Conservation (phyloP, 495 filamentous ascomycete genomes). For the Hyaloscypha hepaticicola region DNA sequence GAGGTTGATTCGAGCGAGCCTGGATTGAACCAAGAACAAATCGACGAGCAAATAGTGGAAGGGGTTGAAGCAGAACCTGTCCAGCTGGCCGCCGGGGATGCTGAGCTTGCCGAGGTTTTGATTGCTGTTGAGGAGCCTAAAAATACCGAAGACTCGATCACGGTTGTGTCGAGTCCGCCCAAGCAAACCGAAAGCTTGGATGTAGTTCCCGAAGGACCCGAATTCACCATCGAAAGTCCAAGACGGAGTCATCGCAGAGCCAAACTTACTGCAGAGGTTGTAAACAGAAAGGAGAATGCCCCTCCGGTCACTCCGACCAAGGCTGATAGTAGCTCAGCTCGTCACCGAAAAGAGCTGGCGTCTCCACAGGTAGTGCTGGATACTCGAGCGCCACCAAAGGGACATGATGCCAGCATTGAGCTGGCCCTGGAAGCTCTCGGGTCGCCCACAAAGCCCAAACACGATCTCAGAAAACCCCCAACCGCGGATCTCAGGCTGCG, state of each 20-base stretch:
- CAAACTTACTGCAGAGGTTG: slow-evolving; percentile 7
- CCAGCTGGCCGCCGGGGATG: neutral
- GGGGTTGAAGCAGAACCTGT: neutral
- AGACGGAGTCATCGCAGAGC: slow-evolving; percentile 20
- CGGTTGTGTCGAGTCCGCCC: neutral
- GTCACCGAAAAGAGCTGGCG: neutral
- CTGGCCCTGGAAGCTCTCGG: slow-evolving; percentile 24
- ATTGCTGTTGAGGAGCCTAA: neutral
- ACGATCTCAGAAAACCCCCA: slow-evolving; percentile 22
- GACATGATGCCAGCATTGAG: slow-evolving; percentile 30
- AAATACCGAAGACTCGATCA: neutral
- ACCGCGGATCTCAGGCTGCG: slow-evolving; percentile 21
- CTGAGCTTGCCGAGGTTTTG: neutral
- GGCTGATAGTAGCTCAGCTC: neutral
- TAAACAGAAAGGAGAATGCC: slow-evolving; percentile 12
- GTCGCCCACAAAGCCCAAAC: slow-evolving; percentile 24
- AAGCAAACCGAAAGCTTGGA: neutral
- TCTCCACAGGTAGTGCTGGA: slow-evolving; percentile 23
- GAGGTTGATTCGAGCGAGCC: neutral
- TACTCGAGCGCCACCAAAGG: slow-evolving; percentile 14
- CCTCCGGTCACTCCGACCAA: slow-evolving; percentile 16
- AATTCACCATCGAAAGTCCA: slow-evolving; percentile 1
- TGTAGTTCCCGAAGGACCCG: neutral
- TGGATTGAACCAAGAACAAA: neutral
- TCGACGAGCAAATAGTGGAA: neutral